Percentiles rank a stretch among this genome's conserved stretches.
phyloP scores from a whole-genome alignment of 805 yeast genomes.

The Ogataea pilisensis region DNA sequence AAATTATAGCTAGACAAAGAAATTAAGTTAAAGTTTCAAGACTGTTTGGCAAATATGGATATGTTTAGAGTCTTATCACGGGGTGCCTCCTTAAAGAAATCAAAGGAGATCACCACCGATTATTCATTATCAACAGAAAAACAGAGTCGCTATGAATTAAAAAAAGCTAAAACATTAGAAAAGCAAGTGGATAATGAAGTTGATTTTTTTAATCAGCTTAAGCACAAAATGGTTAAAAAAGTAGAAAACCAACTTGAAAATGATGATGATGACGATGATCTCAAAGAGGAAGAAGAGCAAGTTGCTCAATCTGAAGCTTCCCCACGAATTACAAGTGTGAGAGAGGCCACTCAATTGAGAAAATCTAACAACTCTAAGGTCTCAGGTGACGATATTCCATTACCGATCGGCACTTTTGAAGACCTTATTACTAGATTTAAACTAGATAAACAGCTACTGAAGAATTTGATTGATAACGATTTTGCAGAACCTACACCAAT shows the following conservation, averaged over 20 bases:
- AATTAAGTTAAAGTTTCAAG: background rate
- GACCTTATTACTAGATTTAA: constrained; percentile 70
- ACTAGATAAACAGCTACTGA: constrained; percentile 52
- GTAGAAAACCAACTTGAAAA: constrained; percentile 28
- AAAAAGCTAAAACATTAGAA: constrained; percentile 37
- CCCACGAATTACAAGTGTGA: constrained; percentile 41
- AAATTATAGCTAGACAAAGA: no score
- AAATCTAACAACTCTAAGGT: constrained; percentile 62
- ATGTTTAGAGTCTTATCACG: constrained; percentile 79
- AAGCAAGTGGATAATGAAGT: constrained; percentile 63
- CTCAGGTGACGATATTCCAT: constrained; percentile 81
- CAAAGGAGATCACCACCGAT: constrained; percentile 42
- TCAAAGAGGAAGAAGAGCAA: constrained; percentile 23
- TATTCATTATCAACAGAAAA: constrained; percentile 31
- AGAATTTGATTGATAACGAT: constrained; percentile 62
- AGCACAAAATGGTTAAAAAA: constrained; percentile 23
- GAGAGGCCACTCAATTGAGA: constrained; percentile 61
- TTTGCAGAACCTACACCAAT: constrained; percentile 89
- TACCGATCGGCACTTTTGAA: constrained; percentile 86
- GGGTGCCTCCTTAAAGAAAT: constrained; percentile 75
- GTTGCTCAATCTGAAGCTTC: constrained; percentile 10
- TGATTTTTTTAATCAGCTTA: constrained; percentile 75
- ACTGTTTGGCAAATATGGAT: constrained; percentile 69
- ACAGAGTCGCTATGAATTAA: constrained; percentile 20
- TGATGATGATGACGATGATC: constrained; percentile 18